Evolutionary conservation across 2,329 filamentous ascomycete species (phyloP), one percentile per base, ranked within the genome.

Genomic region (Emergomyces pasteurianus): DNA sequence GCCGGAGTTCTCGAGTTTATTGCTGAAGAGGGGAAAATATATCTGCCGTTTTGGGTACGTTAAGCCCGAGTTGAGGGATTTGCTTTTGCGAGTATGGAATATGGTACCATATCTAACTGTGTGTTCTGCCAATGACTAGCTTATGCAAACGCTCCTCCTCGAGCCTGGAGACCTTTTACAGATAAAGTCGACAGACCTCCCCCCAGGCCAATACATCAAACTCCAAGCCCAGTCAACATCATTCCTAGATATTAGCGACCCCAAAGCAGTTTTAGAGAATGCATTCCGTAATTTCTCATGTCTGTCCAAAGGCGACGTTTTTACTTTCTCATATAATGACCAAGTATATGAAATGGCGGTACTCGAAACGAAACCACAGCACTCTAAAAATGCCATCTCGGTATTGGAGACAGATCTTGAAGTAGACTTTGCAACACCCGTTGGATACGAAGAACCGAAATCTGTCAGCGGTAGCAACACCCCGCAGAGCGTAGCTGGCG

Each of bases 281-380:
- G 92, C 91, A 0, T 96, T 99, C 76, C 87, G 92, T 50, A 95
- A 95, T 75, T 99, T 97, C 76, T 90, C 92, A 18, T 92, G 92
- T 58, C 81, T 97, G 18, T 96, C 92, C 2, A 90, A 92, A 70
- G 92, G 91, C 65, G 94, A 99, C 71, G 81, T 96, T 50, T 99
- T 99, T 80, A 95, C 89, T 65, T 99, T 99, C 73, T 83, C 87
- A 67, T 99, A 99, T 78, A 99, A 99, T 74, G 92, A 97, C 71
- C 88, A 91, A 63, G 81, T 91, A 10, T 99, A 94, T 77, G 88
- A 94, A 65, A 90, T 99, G 71, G 91, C 90, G 2, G 94, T 99
- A 1, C 77, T 97, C 16, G 92, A 97, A 71, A 90, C 95, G 46
- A 96, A 96, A 75, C 94, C 94, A 1, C 85, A 89, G 65, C 86